Conservation (phyloP, 2,329 filamentous ascomycete species). For the Cladosporium cucumerinum region DNA sequence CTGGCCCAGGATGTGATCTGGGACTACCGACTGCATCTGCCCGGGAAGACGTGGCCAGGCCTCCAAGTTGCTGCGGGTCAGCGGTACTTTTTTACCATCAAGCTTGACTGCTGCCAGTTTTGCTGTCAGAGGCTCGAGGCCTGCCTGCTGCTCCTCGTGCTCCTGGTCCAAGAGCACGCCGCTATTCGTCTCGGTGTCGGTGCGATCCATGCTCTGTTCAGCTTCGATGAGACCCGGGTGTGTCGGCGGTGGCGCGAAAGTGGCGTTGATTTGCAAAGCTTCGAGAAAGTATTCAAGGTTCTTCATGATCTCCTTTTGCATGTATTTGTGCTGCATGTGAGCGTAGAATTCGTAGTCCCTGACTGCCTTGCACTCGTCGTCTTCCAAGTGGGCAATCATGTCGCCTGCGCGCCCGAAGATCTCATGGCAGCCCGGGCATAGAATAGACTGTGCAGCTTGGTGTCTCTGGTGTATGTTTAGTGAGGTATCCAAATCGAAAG, state of each 20-base stretch:
- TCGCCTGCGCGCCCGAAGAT: slow-evolving; percentile 48
- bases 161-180: slow-evolving; percentile 23
- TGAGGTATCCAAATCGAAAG: background rate
- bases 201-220: slow-evolving; percentile 25
- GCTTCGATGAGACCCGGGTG: slow-evolving; percentile 13
- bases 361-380: slow-evolving; percentile 48
- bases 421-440: slow-evolving; percentile 51
- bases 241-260: background rate
- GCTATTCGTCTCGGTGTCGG: slow-evolving; percentile 25
- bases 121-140: slow-evolving; percentile 18
- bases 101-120: slow-evolving; percentile 18
- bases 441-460: slow-evolving; percentile 47
- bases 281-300: slow-evolving; percentile 26
- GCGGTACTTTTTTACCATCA: background rate
- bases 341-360: slow-evolving; percentile 42
- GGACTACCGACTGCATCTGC: slow-evolving; percentile 7
- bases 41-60: slow-evolving; percentile 21
- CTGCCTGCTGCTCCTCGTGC: slow-evolving; percentile 19
- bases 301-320: slow-evolving; percentile 40
- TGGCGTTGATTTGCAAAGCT: slow-evolving; percentile 19
- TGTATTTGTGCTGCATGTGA: slow-evolving; percentile 50
- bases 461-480: slow-evolving; percentile 41
- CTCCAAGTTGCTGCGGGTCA: slow-evolving; percentile 11
- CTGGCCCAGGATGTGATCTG: background rate
- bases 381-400: slow-evolving; percentile 55